A percentile compares a stretch with the other conserved stretches of the same genome.
phyloP scores from a whole-genome alignment of 768 basidiomycete species.

The Megacollybia marginata region DNA sequence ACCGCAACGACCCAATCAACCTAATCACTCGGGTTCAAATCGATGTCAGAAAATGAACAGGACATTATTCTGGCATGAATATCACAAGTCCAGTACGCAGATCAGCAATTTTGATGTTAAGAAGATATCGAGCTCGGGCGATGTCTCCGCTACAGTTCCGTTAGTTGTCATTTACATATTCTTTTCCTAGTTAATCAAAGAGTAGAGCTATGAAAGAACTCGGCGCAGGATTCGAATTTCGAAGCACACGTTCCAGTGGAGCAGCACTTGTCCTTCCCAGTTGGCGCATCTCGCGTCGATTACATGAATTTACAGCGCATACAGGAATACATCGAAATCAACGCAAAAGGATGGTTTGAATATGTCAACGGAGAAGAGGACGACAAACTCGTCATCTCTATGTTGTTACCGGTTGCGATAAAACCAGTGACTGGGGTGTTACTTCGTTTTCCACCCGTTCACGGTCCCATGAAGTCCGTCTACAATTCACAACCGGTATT shows the following conservation, averaged over 20 bases:
- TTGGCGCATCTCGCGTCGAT: neutral
- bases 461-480: neutral
- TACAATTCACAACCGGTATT: neutral
- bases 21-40: neutral
- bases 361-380: neutral
- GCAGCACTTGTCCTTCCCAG: conserved; percentile 3
- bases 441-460: no score
- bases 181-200: no score
- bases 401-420: no score
- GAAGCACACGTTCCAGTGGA: conserved; percentile 17
- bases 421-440: neutral
- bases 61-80: neutral
- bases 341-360: neutral
- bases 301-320: neutral
- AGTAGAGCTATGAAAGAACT: neutral
- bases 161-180: no score
- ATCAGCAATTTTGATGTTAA: no score
- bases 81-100: neutral
- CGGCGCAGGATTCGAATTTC: neutral
- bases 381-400: no score
- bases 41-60: neutral
- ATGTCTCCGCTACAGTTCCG: no score
- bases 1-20: neutral
- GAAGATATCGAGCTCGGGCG: no score
- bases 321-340: neutral